A percentile compares a stretch with the other conserved stretches of the same genome.
phyloP scores from a whole-genome alignment of 2,329 filamentous ascomycete genomes.

The Shiraia sp. region DNA sequence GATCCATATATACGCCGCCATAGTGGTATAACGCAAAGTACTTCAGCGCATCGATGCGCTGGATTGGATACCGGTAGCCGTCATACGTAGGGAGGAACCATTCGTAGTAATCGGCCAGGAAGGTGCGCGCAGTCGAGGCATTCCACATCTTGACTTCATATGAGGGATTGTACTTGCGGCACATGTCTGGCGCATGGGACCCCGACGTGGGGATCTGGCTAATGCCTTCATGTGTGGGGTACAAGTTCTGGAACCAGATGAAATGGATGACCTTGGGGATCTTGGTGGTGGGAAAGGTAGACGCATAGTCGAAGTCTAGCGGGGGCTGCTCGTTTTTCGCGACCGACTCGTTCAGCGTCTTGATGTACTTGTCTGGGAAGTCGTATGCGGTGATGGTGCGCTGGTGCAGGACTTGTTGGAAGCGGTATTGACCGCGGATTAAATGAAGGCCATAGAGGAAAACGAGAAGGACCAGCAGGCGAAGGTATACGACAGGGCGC shows the following conservation, averaged over 20 bases:
- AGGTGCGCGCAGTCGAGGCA: conserved; percentile 14
- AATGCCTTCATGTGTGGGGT: conserved; percentile 10
- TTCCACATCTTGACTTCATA: conserved; percentile 26
- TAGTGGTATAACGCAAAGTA: conserved; percentile 30
- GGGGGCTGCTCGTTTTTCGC: conserved; percentile 6
- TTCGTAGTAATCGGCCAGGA: conserved; percentile 17
- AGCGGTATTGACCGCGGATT: conserved; percentile 9
- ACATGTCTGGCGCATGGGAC: conserved; percentile 18
- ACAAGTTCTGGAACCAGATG: conserved; percentile 20
- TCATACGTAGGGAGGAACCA: conserved; percentile 28
- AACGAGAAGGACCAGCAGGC: neutral
- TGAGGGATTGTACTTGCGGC: conserved; percentile 17
- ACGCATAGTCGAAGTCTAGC: conserved; percentile 12
- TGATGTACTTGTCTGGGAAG: conserved; percentile 12
- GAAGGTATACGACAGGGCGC: conserved; percentile 1
- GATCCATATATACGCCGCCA: conserved; percentile 32
- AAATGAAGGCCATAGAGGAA: conserved; percentile 8
- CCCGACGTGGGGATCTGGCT: conserved; percentile 9
- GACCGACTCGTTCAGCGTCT: conserved; percentile 12
- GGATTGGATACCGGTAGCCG: conserved; percentile 28
- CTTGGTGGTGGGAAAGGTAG: conserved; percentile 4
- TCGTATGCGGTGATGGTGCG: conserved; percentile 11
- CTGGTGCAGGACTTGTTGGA: conserved; percentile 7
- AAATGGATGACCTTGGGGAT: conserved; percentile 19
- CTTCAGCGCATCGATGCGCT: conserved; percentile 29